A percentile compares a stretch with the other conserved stretches of the same genome.
These are phyloP conservation scores for Cordyceps pruinosa DNA, from an alignment of 2,329 filamentous ascomycete genomes.

Conservation along the genomic window DNA sequence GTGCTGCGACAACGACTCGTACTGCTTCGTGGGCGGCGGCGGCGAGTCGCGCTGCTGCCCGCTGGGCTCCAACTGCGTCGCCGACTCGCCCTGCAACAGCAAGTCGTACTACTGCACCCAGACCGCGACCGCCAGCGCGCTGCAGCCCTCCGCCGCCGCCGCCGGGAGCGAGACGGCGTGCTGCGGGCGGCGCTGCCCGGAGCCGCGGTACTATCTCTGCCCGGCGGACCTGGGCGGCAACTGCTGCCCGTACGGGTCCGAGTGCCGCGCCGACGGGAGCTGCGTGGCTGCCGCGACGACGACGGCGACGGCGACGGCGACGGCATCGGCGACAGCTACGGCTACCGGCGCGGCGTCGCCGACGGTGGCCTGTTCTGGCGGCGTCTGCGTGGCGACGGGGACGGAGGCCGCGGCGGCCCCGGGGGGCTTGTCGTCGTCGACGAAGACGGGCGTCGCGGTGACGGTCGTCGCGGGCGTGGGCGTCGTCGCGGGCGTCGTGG, in stretches of 20 bases:
- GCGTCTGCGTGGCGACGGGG: background rate
- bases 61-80: conserved; percentile 34
- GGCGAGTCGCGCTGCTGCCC: conserved; percentile 34
- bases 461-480: conserved; percentile 41
- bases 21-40: conserved; percentile 37
- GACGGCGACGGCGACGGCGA: conserved; percentile 15
- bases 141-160: background rate
- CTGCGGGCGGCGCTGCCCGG: conserved; percentile 34
- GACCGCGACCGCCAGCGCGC: conserved; percentile 22
- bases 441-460: conserved; percentile 50
- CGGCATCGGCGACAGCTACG: conserved; percentile 12
- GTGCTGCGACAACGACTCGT: conserved; percentile 39
- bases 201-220: conserved; percentile 39
- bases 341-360: background rate
- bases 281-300: conserved; percentile 29
- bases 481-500: conserved; percentile 33
- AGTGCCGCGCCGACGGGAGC: conserved; percentile 31
- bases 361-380: background rate
- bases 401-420: too few relatives aligned
- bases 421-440: conserved; percentile 37
- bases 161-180: conserved; percentile 25
- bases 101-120: conserved; percentile 29
- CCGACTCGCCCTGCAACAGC: conserved; percentile 29
- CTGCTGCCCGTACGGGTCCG: conserved; percentile 42
- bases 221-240: conserved; percentile 35